Base-by-base conservation (phyloP, 164 flowering plant species). In the Stephania yunnanensis region DNA sequence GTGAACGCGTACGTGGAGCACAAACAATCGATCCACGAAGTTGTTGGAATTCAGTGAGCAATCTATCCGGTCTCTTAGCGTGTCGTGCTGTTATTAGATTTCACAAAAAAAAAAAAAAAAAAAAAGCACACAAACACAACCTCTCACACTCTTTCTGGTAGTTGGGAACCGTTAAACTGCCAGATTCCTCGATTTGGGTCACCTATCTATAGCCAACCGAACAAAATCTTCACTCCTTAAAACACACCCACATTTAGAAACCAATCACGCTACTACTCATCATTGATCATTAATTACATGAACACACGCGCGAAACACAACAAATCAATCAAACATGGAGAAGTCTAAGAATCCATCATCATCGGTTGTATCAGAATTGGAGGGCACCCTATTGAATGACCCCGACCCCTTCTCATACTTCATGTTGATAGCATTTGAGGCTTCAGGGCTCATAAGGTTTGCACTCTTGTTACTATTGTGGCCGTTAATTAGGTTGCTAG, bases 351-450 rank as follows among this genome's bases (percentile, higher is more conserved):
- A 58, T 6, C 15, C 90, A 36, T 36, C 42, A 36, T 36, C 42
- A 36, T 36, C 42, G 0, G 89, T 94, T 17, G 88, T 87, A 30
- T 86, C 93, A 0, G 96, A 92, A 82, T 82, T 95, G 0, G 98
- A 95, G 83, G 98, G 99, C 2, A 80, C 87, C 0, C 86, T 95
- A 15, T 74, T 95, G 44, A 92, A 83, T 65, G 81, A 87, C 68
- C 80, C 82, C 0, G 89, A 92, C 74, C 85, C 90, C 0, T 94
- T 93, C 77, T 86, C 94, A 20, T 96, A 92, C 87, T 96, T 90
- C 91, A 93, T 96, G 99, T 78, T 96, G 19, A 86, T 94, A 19
- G 98, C 97, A 0, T 96, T 94, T 74, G 98, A 96, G 76, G 95
- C 95, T 0, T 91, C 93, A 4, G 95, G 95, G 30, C 73, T 96